phyloP scores from a whole-genome alignment of 768 basidiomycete genomes.

The Leccinellum albellum region DNA sequence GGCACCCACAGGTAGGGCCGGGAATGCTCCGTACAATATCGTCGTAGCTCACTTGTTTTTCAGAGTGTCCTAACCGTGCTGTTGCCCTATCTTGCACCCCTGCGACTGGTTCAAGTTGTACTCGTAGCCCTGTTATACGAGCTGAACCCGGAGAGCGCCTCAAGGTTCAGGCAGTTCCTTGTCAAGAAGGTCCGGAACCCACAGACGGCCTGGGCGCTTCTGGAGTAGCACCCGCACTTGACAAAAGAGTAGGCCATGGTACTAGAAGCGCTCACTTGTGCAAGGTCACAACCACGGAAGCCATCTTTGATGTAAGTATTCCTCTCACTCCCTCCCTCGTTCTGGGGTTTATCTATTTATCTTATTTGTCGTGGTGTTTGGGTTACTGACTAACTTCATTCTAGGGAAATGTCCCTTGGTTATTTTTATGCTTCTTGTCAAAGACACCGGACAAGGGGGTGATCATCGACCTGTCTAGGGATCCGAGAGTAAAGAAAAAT shows the following conservation, averaged over 20 bases:
- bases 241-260: constrained; percentile 3
- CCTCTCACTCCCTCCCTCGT: background rate
- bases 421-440: constrained; percentile 7
- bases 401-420: constrained; percentile 22
- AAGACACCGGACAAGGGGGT: constrained; percentile 1
- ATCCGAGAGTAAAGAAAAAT: background rate
- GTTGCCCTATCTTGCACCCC: constrained; percentile 12
- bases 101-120: constrained; percentile 7
- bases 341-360: too few relatives aligned
- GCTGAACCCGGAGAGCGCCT: background rate
- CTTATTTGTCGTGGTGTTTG: too few relatives aligned
- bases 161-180: background rate
- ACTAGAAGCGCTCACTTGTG: background rate
- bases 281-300: constrained; percentile 1
- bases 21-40: constrained; percentile 4
- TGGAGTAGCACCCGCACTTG: background rate
- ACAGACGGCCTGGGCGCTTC: background rate
- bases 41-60: constrained; percentile 21
- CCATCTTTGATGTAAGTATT: constrained; percentile 9
- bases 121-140: constrained; percentile 18
- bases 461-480: constrained; percentile 11
- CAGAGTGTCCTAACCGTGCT: background rate
- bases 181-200: background rate
- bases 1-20: background rate
- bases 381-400: too few relatives aligned